These are phyloP conservation scores for Neopestalotiopsis sp. DNA, from an alignment of 2,329 filamentous ascomycete genomes.

Conservation along the genomic window DNA sequence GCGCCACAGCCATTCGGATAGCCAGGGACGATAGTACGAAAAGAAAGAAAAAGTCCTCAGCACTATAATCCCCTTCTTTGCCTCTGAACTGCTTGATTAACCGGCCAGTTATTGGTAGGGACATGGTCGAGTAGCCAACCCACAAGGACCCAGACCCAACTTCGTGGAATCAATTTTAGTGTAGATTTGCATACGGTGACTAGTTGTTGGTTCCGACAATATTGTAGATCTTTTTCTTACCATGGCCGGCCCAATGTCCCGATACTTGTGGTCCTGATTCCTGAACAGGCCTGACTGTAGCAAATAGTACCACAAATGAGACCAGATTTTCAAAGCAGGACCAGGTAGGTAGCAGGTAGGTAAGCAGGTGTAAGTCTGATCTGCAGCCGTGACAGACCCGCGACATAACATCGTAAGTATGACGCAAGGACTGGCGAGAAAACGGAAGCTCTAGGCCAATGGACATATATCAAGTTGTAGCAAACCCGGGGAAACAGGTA, in stretches of 20 bases:
- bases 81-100: not conserved
- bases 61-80: not conserved
- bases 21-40: not conserved
- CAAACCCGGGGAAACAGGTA: not conserved
- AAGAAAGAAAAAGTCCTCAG: not conserved
- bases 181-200: not conserved
- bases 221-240: not conserved
- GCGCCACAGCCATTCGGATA: not conserved
- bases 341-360: not conserved
- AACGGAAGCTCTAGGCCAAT: not conserved
- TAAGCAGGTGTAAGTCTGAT: no score
- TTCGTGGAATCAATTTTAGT: constrained; percentile 1
- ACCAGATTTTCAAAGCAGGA: not conserved
- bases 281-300: not conserved
- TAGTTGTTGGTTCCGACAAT: not conserved
- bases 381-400: not conserved
- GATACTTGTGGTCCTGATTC: not conserved
- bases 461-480: not conserved
- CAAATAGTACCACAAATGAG: constrained; percentile 3
- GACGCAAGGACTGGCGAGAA: not conserved
- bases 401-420: not conserved
- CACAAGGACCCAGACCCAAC: not conserved
- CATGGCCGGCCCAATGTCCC: not conserved
- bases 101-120: no score
- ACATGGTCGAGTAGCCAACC: no score